A percentile compares a stretch with the other conserved stretches of the same genome.
These are phyloP conservation scores for Trebouxia sp. DNA, from an alignment of 139 green algal genomes.

Conservation along the genomic window DNA sequence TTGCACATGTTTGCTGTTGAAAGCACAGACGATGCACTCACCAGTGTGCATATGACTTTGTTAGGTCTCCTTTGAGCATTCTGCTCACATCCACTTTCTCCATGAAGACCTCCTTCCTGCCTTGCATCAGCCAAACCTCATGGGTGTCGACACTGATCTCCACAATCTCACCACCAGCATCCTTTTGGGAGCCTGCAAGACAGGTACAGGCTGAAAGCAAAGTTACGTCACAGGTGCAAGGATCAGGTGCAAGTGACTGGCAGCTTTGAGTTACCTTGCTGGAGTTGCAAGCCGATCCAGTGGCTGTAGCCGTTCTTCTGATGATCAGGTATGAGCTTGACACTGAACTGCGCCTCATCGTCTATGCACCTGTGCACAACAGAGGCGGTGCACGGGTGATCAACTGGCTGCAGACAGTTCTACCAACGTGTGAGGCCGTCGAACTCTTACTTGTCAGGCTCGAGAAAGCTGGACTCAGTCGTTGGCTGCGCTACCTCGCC, in stretches of 20 bases:
- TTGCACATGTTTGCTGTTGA: not conserved
- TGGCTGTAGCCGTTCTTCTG: conserved; percentile 33
- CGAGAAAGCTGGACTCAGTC: not conserved
- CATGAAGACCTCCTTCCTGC: conserved; percentile 22
- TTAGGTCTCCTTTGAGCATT: conserved; percentile 27
- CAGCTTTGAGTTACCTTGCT: conserved; percentile 8
- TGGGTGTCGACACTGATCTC: conserved; percentile 9
- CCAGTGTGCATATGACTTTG: conserved; percentile 37
- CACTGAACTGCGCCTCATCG: not conserved
- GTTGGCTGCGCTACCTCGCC: conserved; percentile 13
- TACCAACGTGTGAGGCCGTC: no score
- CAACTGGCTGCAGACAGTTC: not conserved
- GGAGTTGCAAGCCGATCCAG: conserved; percentile 27
- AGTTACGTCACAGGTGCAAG: not conserved
- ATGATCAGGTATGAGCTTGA: conserved; percentile 32
- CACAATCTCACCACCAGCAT: conserved; percentile 30
- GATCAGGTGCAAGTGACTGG: not conserved
- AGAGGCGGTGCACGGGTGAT: not conserved
- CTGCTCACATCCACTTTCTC: not conserved
- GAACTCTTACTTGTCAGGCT: not conserved
- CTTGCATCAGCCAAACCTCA: conserved; percentile 33
- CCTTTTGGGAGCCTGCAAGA: not conserved
- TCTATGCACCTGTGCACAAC: not conserved
- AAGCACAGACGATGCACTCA: not conserved
- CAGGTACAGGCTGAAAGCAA: not conserved